Evolutionary conservation across 2,329 filamentous ascomycete species (phyloP).

Genomic region (Aspergillus sp.): DNA sequence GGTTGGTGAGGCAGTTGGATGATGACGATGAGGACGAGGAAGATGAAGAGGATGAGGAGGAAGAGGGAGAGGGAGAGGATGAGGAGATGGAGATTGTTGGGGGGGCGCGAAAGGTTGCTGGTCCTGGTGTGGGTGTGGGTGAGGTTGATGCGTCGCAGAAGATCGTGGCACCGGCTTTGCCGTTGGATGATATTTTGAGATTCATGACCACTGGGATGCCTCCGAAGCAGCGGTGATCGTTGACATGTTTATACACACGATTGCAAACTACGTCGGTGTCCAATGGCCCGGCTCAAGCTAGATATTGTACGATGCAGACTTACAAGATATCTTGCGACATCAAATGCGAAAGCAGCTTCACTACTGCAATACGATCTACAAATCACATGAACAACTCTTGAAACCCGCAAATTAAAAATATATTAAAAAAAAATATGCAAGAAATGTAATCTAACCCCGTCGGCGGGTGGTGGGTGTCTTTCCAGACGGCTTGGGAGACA

Average conservation of each 20-base stretch:
- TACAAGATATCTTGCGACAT: too few species aligned
- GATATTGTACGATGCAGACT: too few species aligned
- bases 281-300: too few species aligned
- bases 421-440: background rate
- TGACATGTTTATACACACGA: background rate
- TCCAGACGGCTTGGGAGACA: conserved; percentile 34
- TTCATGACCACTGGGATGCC: conserved; percentile 47
- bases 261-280: background rate
- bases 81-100: conserved; percentile 40
- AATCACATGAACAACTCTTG: too few species aligned
- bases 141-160: conserved; percentile 23
- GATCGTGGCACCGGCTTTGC: conserved; percentile 19
- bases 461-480: conserved; percentile 54
- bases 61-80: conserved; percentile 34
- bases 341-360: too few species aligned
- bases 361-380: too few species aligned
- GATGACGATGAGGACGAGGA: conserved; percentile 50
- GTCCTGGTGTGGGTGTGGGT: conserved; percentile 26
- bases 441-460: conserved; percentile 42
- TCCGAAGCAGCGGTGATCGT: conserved; percentile 21
- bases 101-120: conserved; percentile 29
- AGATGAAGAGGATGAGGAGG: conserved; percentile 50
- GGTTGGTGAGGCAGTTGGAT: conserved; percentile 55
- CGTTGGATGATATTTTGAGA: conserved; percentile 44
- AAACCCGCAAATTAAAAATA: background rate